These are phyloP conservation scores for Hanseniaspora osmophila DNA, from an alignment of 805 yeast species.

Conservation along the genomic window DNA sequence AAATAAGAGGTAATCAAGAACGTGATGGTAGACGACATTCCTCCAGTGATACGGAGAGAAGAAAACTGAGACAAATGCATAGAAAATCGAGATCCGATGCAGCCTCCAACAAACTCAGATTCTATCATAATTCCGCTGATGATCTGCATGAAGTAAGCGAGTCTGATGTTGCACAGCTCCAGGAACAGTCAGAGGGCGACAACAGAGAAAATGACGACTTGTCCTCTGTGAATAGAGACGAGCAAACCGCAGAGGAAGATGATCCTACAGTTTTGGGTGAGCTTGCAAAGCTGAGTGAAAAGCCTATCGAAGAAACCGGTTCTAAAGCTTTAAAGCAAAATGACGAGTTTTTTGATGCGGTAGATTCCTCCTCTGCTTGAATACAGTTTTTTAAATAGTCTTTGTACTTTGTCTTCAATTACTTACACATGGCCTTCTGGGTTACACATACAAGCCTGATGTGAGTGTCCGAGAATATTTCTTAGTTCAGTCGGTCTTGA, in stretches of 20 bases:
- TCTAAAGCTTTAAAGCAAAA: neutral
- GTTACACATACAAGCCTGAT: too few relatives aligned
- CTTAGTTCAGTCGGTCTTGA: neutral
- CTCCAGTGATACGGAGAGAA: slow-evolving; percentile 16
- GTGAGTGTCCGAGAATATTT: neutral
- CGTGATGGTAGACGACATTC: slow-evolving; percentile 14
- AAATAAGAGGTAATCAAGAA: slow-evolving; percentile 32
- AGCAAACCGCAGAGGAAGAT: neutral
- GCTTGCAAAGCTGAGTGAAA: neutral
- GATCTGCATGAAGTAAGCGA: neutral
- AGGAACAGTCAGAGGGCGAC: neutral
- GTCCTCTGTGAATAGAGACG: neutral
- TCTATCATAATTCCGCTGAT: slow-evolving; percentile 1
- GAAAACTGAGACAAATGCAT: slow-evolving; percentile 17
- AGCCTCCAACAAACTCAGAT: slow-evolving; percentile 2
- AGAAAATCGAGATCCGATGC: slow-evolving; percentile 8
- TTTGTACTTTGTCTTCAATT: too few relatives aligned
- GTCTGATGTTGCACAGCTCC: neutral
- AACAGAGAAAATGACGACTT: neutral
- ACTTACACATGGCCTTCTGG: too few relatives aligned
- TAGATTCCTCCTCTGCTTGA: neutral
- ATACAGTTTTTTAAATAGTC: too few relatives aligned
- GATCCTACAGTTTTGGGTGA: neutral
- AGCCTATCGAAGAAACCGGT: neutral
- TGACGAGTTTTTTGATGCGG: slow-evolving; percentile 8